phyloP scores from a whole-genome alignment of 2,329 filamentous ascomycete species.

The Claviceps maximensis region DNA sequence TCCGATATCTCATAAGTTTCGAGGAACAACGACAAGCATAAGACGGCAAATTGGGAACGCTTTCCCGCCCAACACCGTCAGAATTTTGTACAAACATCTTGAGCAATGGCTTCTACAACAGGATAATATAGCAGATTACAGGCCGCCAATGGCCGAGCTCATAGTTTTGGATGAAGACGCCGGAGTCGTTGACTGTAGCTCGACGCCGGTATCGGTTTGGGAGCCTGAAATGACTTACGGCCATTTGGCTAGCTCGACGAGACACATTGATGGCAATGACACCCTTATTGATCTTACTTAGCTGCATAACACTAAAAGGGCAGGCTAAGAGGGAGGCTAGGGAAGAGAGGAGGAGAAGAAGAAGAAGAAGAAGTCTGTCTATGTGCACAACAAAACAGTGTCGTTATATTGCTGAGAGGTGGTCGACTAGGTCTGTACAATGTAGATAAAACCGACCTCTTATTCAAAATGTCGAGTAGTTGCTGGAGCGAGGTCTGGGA shows the following conservation, averaged over 20 bases:
- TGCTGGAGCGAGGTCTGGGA: background rate
- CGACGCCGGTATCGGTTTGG: background rate
- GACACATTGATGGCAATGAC: background rate
- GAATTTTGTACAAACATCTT: constrained; percentile 35
- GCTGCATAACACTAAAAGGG: background rate
- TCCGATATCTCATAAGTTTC: constrained; percentile 46
- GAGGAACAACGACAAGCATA: constrained; percentile 24
- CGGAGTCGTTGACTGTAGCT: constrained; percentile 9
- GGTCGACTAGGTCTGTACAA: too few relatives aligned
- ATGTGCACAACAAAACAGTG: background rate
- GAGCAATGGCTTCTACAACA: constrained; percentile 29
- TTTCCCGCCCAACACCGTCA: constrained; percentile 50
- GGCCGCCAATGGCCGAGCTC: constrained; percentile 9
- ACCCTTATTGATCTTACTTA: background rate
- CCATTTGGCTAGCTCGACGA: background rate
- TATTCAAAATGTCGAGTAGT: background rate
- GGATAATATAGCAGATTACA: constrained; percentile 23
- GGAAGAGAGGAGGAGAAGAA: too few relatives aligned
- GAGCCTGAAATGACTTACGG: background rate
- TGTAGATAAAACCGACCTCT: background rate
- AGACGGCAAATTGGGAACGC: constrained; percentile 67
- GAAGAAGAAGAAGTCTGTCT: background rate
- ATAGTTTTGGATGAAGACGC: constrained; percentile 12
- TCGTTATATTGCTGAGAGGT: background rate
- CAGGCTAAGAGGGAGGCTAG: too few relatives aligned